Conservation (phyloP, 768 basidiomycete species). For the Pleurotus sapidus region DNA sequence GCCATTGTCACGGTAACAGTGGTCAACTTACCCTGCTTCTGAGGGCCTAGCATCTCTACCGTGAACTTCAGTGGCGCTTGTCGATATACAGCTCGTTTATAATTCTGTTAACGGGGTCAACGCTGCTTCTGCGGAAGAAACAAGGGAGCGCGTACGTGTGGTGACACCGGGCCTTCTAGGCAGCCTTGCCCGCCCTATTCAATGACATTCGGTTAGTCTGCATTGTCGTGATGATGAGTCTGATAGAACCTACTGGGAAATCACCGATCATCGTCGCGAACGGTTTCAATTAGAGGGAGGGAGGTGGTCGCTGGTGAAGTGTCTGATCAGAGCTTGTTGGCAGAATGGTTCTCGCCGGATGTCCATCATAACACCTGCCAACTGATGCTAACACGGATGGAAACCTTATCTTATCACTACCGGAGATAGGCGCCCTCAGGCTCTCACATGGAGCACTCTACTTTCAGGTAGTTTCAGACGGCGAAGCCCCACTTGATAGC, state of each 20-base stretch:
- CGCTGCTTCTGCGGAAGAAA: background rate
- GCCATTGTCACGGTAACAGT: too few relatives aligned
- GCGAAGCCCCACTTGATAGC: slow-evolving; percentile 5
- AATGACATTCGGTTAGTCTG: background rate
- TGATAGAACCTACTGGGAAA: slow-evolving; percentile 1
- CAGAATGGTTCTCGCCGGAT: slow-evolving; percentile 6
- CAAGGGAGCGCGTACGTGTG: slow-evolving; percentile 17
- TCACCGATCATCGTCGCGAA: slow-evolving; percentile 2
- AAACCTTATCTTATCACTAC: slow-evolving; percentile 8
- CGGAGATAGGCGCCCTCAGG: background rate
- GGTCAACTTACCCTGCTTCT: slow-evolving; percentile 47
- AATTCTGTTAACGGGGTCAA: slow-evolving; percentile 35
- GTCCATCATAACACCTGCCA: slow-evolving; percentile 6
- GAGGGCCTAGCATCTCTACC: slow-evolving; percentile 55
- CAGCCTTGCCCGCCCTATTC: slow-evolving; percentile 4
- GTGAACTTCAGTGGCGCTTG: slow-evolving; percentile 57
- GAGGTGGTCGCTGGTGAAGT: background rate
- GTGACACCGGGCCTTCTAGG: slow-evolving; percentile 19
- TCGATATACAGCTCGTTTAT: slow-evolving; percentile 59
- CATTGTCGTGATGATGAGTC: background rate
- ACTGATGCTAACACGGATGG: background rate
- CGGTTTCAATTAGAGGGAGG: background rate
- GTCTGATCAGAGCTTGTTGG: background rate
- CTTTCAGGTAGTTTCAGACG: background rate
- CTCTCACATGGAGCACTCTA: background rate